These are phyloP conservation scores for Fermentozyma sake DNA, from an alignment of 1,139 yeast species.

Conservation along the genomic window DNA sequence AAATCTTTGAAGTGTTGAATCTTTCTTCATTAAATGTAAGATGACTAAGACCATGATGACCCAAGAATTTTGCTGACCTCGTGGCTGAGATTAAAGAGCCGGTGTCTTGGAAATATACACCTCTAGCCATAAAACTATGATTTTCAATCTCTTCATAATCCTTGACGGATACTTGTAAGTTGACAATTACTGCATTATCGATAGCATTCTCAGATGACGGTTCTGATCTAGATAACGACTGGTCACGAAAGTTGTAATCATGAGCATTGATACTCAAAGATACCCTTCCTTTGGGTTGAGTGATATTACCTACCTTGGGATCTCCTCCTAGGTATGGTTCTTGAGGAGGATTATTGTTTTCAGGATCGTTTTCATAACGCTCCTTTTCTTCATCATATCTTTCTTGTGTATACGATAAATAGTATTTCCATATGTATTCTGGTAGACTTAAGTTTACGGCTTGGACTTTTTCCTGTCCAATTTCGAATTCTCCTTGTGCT, in stretches of 20 bases:
- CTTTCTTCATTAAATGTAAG: conserved; percentile 40
- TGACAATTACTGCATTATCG: conserved; percentile 30
- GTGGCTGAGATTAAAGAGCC: conserved; percentile 68
- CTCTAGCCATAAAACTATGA: conserved; percentile 49
- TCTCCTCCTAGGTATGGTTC: conserved; percentile 6
- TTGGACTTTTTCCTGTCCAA: conserved; percentile 7
- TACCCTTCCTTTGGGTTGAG: conserved; percentile 22
- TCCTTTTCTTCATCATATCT: conserved; percentile 20
- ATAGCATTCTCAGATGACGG: conserved; percentile 12
- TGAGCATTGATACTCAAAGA: conserved; percentile 18
- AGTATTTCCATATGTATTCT: conserved; percentile 34
- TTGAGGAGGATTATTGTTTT: conserved; percentile 16
- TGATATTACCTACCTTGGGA: conserved; percentile 26
- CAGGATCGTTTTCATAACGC: conserved; percentile 25
- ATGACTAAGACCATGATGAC: conserved; percentile 60
- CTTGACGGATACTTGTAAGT: conserved; percentile 21
- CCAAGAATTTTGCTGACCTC: conserved; percentile 69
- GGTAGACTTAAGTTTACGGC: conserved; percentile 33
- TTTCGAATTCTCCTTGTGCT: conserved; percentile 41
- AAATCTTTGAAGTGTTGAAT: conserved; percentile 37
- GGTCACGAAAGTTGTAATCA: conserved; percentile 18
- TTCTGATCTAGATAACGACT: conserved; percentile 1
- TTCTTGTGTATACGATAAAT: conserved; percentile 23
- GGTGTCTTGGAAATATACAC: conserved; percentile 64
- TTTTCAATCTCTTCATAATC: conserved; percentile 41